Evolutionary conservation across 2,329 filamentous ascomycete species (phyloP).

Genomic region (Alternaria gansuensis): DNA sequence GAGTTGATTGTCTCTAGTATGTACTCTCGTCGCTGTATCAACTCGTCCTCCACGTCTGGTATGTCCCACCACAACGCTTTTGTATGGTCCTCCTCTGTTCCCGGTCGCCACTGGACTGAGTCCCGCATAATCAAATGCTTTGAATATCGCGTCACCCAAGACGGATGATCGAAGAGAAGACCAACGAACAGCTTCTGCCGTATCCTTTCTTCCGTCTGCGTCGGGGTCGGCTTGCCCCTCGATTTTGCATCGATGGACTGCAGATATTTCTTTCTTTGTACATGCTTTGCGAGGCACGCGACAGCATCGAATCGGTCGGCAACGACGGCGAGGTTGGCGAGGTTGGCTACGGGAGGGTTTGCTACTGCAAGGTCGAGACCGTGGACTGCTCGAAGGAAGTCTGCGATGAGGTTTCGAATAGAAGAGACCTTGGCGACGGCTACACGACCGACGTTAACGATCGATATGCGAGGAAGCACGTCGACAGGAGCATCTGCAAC

Average conservation of each 20-base stretch:
- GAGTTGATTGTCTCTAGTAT: constrained; percentile 75
- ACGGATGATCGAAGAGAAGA: constrained; percentile 69
- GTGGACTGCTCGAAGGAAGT: constrained; percentile 74
- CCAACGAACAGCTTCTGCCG: constrained; percentile 75
- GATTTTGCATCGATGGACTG: constrained; percentile 56
- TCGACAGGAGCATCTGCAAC: constrained; percentile 60
- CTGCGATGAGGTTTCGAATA: constrained; percentile 70
- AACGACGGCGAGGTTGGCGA: constrained; percentile 73
- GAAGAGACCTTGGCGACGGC: constrained; percentile 69
- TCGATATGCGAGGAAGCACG: constrained; percentile 70
- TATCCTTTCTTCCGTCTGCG: constrained; percentile 68
- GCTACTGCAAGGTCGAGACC: constrained; percentile 57
- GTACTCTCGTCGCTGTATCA: constrained; percentile 71
- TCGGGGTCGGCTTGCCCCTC: constrained; percentile 52
- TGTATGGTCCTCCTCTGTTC: constrained; percentile 50
- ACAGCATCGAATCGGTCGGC: constrained; percentile 78
- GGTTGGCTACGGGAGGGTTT: constrained; percentile 65
- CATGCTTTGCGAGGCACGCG: constrained; percentile 62
- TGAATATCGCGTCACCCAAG: constrained; percentile 68
- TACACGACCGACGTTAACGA: constrained; percentile 74
- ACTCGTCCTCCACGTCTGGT: constrained; percentile 74
- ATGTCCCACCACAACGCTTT: constrained; percentile 75
- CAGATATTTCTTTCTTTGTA: constrained; percentile 58
- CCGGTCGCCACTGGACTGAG: constrained; percentile 65
- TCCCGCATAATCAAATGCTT: constrained; percentile 73